Evolutionary conservation across 306 rosid species (phyloP).

Genomic region (Glycine latifolia): DNA sequence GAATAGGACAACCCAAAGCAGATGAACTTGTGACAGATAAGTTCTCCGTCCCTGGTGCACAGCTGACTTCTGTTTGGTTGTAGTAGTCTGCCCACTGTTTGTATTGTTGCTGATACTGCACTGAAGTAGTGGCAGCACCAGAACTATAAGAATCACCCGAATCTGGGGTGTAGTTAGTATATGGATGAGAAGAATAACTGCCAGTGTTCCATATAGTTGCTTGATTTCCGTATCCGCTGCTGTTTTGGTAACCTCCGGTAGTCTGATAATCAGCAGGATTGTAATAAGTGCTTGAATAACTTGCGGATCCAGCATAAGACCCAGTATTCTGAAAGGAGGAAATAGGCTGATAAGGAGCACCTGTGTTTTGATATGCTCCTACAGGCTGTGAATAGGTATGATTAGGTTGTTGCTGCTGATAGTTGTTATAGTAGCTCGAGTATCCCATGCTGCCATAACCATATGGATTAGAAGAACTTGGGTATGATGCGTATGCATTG

Average conservation of each 20-base stretch:
- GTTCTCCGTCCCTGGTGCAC: slow-evolving; percentile 99
- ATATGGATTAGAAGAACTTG: slow-evolving; percentile 84
- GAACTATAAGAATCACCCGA: slow-evolving; percentile 72
- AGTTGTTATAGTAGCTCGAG: slow-evolving; percentile 80
- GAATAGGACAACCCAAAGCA: slow-evolving; percentile 62
- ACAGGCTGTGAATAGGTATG: slow-evolving; percentile 91
- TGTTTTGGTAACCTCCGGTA: slow-evolving; percentile 86
- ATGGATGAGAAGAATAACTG: slow-evolving; percentile 73
- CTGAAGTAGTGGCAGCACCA: slow-evolving; percentile 62
- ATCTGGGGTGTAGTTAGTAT: slow-evolving; percentile 76
- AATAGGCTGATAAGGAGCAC: slow-evolving; percentile 99
- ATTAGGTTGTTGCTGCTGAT: slow-evolving; percentile 94
- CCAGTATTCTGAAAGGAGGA: slow-evolving; percentile 99
- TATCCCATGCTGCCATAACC: slow-evolving; percentile 92
- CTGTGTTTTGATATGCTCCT: slow-evolving; percentile 99
- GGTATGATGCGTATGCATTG: slow-evolving; percentile 83
- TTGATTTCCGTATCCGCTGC: slow-evolving; percentile 78
- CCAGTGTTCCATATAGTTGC: slow-evolving; percentile 79
- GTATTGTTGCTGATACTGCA: slow-evolving; percentile 83
- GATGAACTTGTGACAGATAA: slow-evolving; percentile 70
- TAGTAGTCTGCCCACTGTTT: slow-evolving; percentile 94
- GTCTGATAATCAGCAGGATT: slow-evolving; percentile 99
- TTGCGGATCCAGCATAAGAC: slow-evolving; percentile 98
- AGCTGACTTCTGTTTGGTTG: slow-evolving; percentile 94
- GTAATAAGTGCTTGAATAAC: slow-evolving; percentile 99